Evolutionary conservation across 805 yeast genomes (phyloP).

Genomic region (Wickerhamiella kurtzmanii): DNA sequence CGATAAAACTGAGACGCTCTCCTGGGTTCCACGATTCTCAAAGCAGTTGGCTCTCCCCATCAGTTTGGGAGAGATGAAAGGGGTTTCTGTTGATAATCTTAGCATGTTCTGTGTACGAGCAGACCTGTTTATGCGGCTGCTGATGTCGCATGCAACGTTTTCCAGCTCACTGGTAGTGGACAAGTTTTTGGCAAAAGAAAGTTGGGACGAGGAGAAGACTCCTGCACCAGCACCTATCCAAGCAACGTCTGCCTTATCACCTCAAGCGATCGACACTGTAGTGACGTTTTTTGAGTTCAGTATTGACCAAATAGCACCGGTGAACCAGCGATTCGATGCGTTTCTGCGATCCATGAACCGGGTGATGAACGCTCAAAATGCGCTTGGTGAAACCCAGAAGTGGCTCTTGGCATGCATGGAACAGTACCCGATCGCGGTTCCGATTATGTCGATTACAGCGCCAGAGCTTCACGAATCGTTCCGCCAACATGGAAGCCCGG

Average conservation of each 20-base stretch:
- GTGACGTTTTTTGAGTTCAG: conserved; percentile 9
- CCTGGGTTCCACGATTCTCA: not conserved
- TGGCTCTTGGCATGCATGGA: not conserved
- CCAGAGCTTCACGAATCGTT: not conserved
- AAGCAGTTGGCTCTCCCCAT: not conserved
- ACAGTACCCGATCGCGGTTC: not conserved
- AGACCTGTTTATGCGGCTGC: not conserved
- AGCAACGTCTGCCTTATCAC: conserved; percentile 14
- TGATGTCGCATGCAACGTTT: not conserved
- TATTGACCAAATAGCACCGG: conserved; percentile 7
- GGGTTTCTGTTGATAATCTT: not conserved
- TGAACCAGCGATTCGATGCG: not conserved
- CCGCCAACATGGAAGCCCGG: not conserved
- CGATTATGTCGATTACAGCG: not conserved
- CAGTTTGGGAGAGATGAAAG: not conserved
- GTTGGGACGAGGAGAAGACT: conserved; percentile 13
- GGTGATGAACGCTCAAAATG: not conserved
- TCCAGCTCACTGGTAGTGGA: not conserved
- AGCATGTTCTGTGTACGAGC: not conserved
- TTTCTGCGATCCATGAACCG: not conserved
- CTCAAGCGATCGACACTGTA: conserved; percentile 4
- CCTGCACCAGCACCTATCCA: conserved; percentile 13
- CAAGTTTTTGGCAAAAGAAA: conserved; percentile 14
- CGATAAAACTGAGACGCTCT: not conserved
- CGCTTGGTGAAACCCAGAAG: not conserved